These are phyloP conservation scores for Carex littledalei DNA, from an alignment of 176 grass and related monocot species.

Conservation along the genomic window DNA sequence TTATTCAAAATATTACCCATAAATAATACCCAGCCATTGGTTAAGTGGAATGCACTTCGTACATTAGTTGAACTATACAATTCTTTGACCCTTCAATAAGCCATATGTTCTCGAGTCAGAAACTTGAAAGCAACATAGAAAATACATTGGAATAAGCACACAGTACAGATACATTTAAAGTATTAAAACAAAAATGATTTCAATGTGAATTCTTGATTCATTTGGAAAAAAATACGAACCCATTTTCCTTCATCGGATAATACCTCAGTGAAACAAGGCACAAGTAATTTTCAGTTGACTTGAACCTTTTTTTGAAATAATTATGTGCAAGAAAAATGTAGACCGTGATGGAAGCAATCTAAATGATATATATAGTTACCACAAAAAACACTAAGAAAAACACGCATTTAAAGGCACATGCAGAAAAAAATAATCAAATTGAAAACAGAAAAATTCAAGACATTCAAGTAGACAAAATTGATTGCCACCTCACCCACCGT, in stretches of 20 bases:
- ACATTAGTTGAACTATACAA: neutral
- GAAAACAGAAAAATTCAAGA: neutral
- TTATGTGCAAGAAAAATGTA: neutral
- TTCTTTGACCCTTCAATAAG: neutral
- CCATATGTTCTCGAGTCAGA: neutral
- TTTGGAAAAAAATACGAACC: neutral
- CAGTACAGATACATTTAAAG: neutral
- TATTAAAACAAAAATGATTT: neutral
- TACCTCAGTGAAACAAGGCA: neutral
- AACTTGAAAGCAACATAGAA: neutral
- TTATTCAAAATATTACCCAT: neutral
- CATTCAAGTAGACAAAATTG: constrained; percentile 11
- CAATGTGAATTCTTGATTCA: neutral
- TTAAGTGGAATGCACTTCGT: neutral
- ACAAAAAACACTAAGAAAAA: neutral
- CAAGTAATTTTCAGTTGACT: neutral
- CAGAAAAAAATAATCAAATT: neutral
- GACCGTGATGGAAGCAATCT: neutral
- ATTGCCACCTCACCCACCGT: neutral
- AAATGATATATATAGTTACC: neutral
- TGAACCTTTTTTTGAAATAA: neutral
- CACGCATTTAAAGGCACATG: neutral
- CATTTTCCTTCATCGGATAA: neutral
- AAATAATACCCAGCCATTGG: neutral
- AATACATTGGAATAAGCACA: neutral